Percentiles rank a stretch among this genome's conserved stretches.
These are phyloP conservation scores for Hippophae rhamnoides DNA, from an alignment of 306 rosid species.

Conservation along the genomic window DNA sequence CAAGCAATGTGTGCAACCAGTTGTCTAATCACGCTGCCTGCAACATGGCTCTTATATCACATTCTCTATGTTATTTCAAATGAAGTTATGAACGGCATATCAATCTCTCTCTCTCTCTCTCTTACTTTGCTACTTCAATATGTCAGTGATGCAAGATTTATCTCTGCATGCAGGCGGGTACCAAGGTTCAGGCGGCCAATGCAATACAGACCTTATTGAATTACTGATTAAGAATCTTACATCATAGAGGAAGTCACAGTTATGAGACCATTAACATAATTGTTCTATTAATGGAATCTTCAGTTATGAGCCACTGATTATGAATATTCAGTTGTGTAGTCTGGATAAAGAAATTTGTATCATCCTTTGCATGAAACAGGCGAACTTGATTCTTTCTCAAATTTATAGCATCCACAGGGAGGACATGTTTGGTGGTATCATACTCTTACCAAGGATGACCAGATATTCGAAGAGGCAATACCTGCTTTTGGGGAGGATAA, in stretches of 20 bases:
- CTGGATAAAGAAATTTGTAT: conserved; percentile 17
- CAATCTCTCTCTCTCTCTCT: too few species aligned
- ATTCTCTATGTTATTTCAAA: too few species aligned
- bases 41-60: too few species aligned
- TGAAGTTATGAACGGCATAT: too few species aligned
- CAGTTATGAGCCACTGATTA: too few species aligned
- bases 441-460: neutral
- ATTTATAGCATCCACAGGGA: conserved; percentile 18
- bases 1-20: too few species aligned
- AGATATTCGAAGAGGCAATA: conserved; percentile 6
- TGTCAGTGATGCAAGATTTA: conserved; percentile 4
- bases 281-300: too few species aligned
- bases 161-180: conserved; percentile 60
- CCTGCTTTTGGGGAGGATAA: conserved; percentile 16
- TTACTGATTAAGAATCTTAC: conserved; percentile 32
- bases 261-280: conserved; percentile 4
- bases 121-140: neutral
- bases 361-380: conserved; percentile 9
- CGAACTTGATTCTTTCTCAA: conserved; percentile 14
- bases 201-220: conserved; percentile 59
- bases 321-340: conserved; percentile 5
- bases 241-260: neutral
- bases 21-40: too few species aligned
- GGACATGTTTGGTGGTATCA: conserved; percentile 5
- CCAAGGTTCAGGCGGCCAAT: conserved; percentile 93